These are phyloP conservation scores for Cnidoscolus chayamansa DNA, from an alignment of 441 rosid species.

Conservation along the genomic window DNA sequence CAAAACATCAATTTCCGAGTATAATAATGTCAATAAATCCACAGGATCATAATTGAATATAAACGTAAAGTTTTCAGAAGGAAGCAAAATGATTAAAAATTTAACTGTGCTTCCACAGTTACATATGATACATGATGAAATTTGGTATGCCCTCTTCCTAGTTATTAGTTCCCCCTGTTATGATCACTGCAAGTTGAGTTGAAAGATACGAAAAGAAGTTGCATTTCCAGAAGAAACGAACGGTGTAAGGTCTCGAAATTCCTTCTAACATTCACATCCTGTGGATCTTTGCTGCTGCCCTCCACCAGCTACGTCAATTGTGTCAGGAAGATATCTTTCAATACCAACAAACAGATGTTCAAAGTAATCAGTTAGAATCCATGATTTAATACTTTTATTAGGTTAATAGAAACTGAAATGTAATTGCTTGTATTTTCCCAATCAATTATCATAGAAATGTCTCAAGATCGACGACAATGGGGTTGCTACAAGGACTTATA, in stretches of 20 bases:
- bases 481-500: too few species aligned
- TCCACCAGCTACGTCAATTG: conserved; percentile 58
- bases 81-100: neutral
- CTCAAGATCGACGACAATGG: neutral
- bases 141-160: neutral
- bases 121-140: conserved; percentile 14
- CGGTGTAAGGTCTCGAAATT: neutral
- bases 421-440: too few species aligned
- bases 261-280: conserved; percentile 59
- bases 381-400: neutral
- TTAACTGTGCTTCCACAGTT: conserved; percentile 3
- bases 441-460: neutral
- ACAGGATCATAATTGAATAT: neutral
- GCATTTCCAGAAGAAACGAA: neutral
- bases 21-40: neutral
- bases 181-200: neutral
- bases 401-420: neutral
- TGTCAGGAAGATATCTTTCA: conserved; percentile 64
- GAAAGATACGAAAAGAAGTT: neutral
- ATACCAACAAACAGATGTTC: conserved; percentile 18
- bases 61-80: neutral
- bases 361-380: conserved; percentile 13
- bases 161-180: neutral
- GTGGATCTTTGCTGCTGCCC: conserved; percentile 56
- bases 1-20: neutral